phyloP scores from a whole-genome alignment of 1,284 basidiomycete genomes.

The Cryptococcus jaspeensis region DNA sequence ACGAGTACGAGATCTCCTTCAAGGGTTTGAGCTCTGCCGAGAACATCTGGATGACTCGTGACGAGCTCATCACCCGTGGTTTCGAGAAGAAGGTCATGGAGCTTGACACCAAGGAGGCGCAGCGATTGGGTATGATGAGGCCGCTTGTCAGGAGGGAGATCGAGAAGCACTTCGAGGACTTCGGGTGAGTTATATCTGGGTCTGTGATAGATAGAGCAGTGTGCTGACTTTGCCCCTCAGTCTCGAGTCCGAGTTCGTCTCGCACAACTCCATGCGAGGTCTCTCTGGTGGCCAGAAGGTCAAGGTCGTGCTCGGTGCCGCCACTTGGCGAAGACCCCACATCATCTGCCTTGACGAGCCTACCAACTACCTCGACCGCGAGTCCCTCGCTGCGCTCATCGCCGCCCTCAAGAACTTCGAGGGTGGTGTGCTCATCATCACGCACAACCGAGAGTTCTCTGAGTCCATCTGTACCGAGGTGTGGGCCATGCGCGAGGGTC shows the following conservation, averaged over 20 bases:
- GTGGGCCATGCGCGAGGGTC: constrained; percentile 92
- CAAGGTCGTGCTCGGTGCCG: constrained; percentile 97
- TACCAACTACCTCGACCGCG: constrained; percentile 91
- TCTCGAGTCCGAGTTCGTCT: constrained; percentile 94
- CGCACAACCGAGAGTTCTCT: constrained; percentile 97
- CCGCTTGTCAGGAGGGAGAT: constrained; percentile 97
- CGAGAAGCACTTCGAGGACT: constrained; percentile 94
- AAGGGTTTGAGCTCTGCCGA: constrained; percentile 88
- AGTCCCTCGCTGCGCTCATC: constrained; percentile 94
- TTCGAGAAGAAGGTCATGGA: constrained; percentile 99
- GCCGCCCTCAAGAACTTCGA: constrained; percentile 94
- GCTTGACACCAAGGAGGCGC: constrained; percentile 95
- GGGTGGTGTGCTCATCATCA: constrained; percentile 95
- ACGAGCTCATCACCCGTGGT: constrained; percentile 94
- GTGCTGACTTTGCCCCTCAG: constrained; percentile 58
- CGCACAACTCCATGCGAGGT: constrained; percentile 96
- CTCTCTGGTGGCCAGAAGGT: constrained; percentile 99
- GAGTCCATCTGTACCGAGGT: constrained; percentile 82
- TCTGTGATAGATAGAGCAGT: neutral
- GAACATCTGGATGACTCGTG: constrained; percentile 95
- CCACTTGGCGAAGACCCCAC: constrained; percentile 97
- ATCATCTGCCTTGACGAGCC: constrained; percentile 97
- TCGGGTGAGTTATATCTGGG: constrained; percentile 25
- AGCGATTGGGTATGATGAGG: constrained; percentile 91
- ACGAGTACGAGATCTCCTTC: constrained; percentile 96